Base-by-base conservation (phyloP, 2,329 filamentous ascomycete species). In the Penicillium palitans region DNA sequence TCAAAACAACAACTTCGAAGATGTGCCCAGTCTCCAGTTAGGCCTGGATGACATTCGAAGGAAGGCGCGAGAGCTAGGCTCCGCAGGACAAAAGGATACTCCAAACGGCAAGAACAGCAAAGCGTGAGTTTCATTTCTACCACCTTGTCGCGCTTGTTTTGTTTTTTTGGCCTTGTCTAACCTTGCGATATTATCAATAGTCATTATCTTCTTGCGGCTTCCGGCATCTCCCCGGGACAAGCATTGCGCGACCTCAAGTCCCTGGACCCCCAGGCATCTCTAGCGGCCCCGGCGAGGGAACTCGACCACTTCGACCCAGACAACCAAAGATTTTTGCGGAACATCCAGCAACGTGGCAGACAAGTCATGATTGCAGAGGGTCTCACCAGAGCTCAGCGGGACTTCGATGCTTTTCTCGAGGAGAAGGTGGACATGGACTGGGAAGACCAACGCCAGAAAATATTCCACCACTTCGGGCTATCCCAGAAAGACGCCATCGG, bases 391-490 rank as follows among this genome's bases (percentile, higher is more conserved):
- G 95, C 93, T 4, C 88, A 93, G 60, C 87, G 87, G 56, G 95
- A 98, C 71, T 98, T 99, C 72, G 93, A 99, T 73, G 84, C 86
- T 60, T 98, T 96, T 73, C 82, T 99, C 56, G 93, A 98, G 73
- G 93, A 97, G 68, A 96, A 96, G 71, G 87, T 98, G 50, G 91
- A 92, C 31, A 88, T 96, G 80, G 92, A 98, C 74, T 98, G 95
- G 93, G 93, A 97, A 67, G 88, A 90, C 17, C 93, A 98, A 78
- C 88, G 93, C 62, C 91, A 90, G 75, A 88, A 88, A 65, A 96
- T 99, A 63, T 98, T 97, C 76, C 88, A 96, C 70, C 95, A 99
- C 76, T 98, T 99, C 74, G 95, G 95, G 15, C 89, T 99, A 17
- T 81, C 79, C 8, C 74, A 76, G 71, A 88, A 87, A 52, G 73